Evolutionary conservation across 1,284 basidiomycete species (phyloP).

Genomic region (Golubevia pallescens): DNA sequence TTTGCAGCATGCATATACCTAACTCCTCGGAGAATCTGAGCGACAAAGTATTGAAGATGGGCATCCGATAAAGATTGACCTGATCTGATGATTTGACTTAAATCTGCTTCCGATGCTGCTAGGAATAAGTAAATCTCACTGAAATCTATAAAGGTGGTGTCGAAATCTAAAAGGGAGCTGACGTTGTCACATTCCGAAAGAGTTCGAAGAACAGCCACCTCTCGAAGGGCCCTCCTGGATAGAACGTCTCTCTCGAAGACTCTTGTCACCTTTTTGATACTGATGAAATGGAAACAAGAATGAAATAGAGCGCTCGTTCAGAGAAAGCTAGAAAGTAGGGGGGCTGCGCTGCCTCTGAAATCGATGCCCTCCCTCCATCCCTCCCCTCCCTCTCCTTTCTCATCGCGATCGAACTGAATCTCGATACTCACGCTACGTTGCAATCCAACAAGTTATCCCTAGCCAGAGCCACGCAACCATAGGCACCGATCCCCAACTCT

Average conservation of each 20-base stretch:
- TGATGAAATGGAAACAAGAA: slow-evolving; percentile 1
- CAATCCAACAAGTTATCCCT: slow-evolving; percentile 43
- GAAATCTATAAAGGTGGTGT: slow-evolving; percentile 61
- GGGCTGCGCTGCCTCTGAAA: neutral
- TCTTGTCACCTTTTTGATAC: slow-evolving; percentile 59
- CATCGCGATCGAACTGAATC: too few relatives aligned
- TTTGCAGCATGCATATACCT: slow-evolving; percentile 58
- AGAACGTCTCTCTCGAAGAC: slow-evolving; percentile 60
- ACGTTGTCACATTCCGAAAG: slow-evolving; percentile 52
- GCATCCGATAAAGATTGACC: slow-evolving; percentile 54
- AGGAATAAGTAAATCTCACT: slow-evolving; percentile 60
- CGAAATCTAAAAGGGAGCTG: slow-evolving; percentile 57
- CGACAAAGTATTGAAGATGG: slow-evolving; percentile 59
- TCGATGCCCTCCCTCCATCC: neutral
- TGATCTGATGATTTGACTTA: slow-evolving; percentile 59
- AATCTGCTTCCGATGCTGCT: slow-evolving; percentile 56
- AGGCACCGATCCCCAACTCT: slow-evolving; percentile 60
- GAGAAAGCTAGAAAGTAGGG: neutral
- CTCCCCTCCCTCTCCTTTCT: neutral
- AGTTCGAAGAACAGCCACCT: slow-evolving; percentile 50
- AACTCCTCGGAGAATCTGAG: slow-evolving; percentile 55
- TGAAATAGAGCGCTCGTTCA: neutral
- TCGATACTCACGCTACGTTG: slow-evolving; percentile 46
- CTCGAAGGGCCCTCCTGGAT: slow-evolving; percentile 51
- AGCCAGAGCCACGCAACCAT: slow-evolving; percentile 59